Evolutionary conservation across 805 yeast genomes (phyloP).

Genomic region (Kuraishia cidri): DNA sequence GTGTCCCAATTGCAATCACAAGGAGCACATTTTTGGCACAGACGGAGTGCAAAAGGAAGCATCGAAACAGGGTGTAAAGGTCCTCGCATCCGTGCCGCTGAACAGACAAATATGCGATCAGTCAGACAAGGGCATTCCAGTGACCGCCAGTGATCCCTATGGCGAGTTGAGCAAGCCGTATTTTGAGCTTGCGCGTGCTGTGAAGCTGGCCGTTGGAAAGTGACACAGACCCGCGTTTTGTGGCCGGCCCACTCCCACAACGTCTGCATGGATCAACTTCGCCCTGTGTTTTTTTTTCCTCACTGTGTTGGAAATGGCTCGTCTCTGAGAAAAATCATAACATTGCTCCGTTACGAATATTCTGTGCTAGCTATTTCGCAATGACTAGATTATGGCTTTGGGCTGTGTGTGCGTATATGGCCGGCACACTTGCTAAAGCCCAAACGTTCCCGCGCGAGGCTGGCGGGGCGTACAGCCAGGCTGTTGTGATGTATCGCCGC

Average conservation of each 20-base stretch:
- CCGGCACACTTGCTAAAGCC: no score
- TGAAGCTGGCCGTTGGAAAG: slow-evolving; percentile 8
- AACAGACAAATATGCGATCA: slow-evolving; percentile 47
- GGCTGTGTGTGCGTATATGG: no score
- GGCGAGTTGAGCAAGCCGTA: slow-evolving; percentile 30
- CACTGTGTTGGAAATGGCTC: background rate
- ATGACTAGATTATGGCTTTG: no score
- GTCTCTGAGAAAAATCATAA: no score
- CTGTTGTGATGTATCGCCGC: no score
- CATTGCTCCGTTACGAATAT: no score
- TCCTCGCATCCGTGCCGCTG: slow-evolving; percentile 64
- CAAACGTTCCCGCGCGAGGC: no score
- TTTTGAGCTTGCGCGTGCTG: slow-evolving; percentile 33
- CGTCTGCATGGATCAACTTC: no score
- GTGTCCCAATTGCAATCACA: slow-evolving; percentile 72
- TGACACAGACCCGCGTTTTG: background rate
- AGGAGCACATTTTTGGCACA: slow-evolving; percentile 65
- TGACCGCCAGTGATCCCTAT: slow-evolving; percentile 31
- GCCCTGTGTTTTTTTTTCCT: no score
- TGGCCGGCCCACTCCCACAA: background rate
- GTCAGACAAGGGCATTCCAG: slow-evolving; percentile 61
- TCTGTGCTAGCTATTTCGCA: no score
- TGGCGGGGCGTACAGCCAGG: no score
- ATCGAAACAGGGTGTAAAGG: slow-evolving; percentile 30
- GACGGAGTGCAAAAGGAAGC: slow-evolving; percentile 50